Conservation (phyloP, 108 stramenopile species). For the Cyclotella atomus region DNA sequence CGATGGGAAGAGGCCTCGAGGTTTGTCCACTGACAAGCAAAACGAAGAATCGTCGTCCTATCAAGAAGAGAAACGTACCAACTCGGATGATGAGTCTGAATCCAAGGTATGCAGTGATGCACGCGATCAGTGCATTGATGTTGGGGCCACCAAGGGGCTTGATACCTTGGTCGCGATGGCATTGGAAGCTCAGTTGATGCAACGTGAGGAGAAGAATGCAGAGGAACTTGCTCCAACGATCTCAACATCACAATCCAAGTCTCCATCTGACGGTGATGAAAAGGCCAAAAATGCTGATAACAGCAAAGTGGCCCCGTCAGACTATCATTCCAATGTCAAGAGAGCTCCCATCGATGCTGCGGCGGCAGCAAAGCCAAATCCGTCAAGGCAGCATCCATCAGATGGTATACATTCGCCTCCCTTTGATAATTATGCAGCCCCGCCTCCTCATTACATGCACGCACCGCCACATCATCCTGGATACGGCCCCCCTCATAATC, state of each 20-base stretch:
- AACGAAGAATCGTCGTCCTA: neutral
- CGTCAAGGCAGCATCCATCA: neutral
- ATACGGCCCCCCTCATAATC: neutral
- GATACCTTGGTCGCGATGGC: neutral
- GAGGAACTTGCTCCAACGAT: neutral
- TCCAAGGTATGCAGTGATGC: neutral
- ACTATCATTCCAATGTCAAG: too few species aligned
- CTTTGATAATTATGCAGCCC: neutral
- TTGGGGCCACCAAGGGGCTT: neutral
- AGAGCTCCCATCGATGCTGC: too few species aligned
- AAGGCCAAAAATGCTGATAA: neutral
- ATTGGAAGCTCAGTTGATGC: neutral
- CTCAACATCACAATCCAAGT: neutral
- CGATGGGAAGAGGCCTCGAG: neutral
- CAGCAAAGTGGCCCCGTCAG: neutral
- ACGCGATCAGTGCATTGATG: too few species aligned
- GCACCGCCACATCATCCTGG: neutral
- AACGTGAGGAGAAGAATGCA: neutral
- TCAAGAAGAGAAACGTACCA: constrained; percentile 4
- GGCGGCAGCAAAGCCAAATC: too few species aligned
- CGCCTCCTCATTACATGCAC: neutral
- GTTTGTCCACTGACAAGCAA: neutral
- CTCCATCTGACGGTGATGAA: neutral
- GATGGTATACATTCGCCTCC: neutral
- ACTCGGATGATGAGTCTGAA: constrained; percentile 5